Evolutionary conservation across 805 yeast species (phyloP).

Genomic region (Zygosaccharomyces bisporus): DNA sequence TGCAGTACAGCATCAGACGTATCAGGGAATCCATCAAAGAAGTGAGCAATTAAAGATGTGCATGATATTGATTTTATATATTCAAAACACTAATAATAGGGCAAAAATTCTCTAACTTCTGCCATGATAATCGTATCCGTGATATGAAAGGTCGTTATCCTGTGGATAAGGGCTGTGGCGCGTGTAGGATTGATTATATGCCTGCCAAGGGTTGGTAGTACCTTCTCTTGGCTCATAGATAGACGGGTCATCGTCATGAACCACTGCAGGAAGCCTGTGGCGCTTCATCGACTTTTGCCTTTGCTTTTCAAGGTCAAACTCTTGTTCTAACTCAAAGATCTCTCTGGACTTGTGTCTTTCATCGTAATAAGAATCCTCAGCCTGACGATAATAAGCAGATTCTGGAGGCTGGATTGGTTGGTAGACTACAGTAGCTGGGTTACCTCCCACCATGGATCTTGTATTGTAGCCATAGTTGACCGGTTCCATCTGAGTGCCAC

Average conservation of each 20-base stretch:
- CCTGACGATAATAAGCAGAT: slow-evolving; percentile 20
- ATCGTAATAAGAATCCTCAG: slow-evolving; percentile 21
- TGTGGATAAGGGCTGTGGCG: slow-evolving; percentile 14
- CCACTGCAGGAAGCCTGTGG: slow-evolving; percentile 12
- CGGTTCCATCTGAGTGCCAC: slow-evolving; percentile 9
- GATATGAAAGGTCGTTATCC: slow-evolving; percentile 11
- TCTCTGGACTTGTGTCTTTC: slow-evolving; percentile 21
- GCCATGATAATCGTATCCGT: slow-evolving; percentile 12
- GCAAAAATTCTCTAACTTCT: neutral
- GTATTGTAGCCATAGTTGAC: slow-evolving; percentile 18
- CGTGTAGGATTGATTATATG: slow-evolving; percentile 10
- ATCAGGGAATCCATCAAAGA: slow-evolving; percentile 11
- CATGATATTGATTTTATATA: slow-evolving; percentile 4
- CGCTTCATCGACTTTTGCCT: slow-evolving; percentile 16
- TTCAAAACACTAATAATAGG: slow-evolving; percentile 5
- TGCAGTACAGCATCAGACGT: slow-evolving; percentile 29
- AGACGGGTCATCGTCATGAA: slow-evolving; percentile 12
- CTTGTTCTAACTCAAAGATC: slow-evolving; percentile 32
- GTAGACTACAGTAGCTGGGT: slow-evolving; percentile 31
- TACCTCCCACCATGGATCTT: slow-evolving; percentile 8
- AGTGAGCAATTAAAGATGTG: neutral
- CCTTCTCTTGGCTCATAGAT: slow-evolving; percentile 10
- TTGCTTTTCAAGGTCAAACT: slow-evolving; percentile 33
- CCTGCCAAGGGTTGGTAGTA: slow-evolving; percentile 12
- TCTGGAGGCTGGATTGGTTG: slow-evolving; percentile 33